Percentiles rank a stretch among this genome's conserved stretches.
Conservation (phyloP, 352 stramenopile species). For the Peronospora destructor region DNA sequence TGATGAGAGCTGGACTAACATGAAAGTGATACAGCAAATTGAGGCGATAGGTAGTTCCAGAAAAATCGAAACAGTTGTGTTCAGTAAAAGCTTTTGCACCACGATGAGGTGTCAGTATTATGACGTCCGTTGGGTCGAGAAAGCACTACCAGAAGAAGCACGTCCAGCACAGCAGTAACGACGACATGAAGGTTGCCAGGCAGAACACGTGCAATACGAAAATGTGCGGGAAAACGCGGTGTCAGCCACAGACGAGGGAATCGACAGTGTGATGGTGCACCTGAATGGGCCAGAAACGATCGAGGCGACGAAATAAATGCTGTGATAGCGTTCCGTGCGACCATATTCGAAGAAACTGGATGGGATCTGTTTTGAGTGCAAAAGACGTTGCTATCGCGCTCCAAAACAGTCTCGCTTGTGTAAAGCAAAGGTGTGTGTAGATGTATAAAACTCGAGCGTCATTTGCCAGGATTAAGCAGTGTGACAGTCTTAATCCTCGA, state of each 20-base stretch:
- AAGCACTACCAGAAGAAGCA: conserved; percentile 76
- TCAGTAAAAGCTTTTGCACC: conserved; percentile 17
- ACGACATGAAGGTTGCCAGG: conserved; percentile 58
- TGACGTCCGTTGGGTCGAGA: conserved; percentile 55
- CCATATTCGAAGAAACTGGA: conserved; percentile 77
- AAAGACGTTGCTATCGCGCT: conserved; percentile 68
- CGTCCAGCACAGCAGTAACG: conserved; percentile 57
- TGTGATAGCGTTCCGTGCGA: conserved; percentile 71
- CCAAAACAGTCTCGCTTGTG: conserved; percentile 39
- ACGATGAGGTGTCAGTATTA: conserved; percentile 19
- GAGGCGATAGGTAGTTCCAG: conserved; percentile 47
- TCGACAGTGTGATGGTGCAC: conserved; percentile 54
- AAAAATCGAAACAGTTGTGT: conserved; percentile 50
- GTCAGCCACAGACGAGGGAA: conserved; percentile 56
- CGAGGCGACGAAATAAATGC: conserved; percentile 46
- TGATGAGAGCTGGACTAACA: conserved; percentile 20
- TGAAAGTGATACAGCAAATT: conserved; percentile 76
- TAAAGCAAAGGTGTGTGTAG: conserved; percentile 36
- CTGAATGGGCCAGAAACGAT: conserved; percentile 73
- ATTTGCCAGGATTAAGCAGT: conserved; percentile 64
- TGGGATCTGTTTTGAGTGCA: conserved; percentile 50
- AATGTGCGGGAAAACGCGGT: conserved; percentile 66
- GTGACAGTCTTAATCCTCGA: conserved; percentile 77
- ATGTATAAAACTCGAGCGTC: conserved; percentile 54
- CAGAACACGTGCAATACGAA: conserved; percentile 73